Percentiles rank a stretch among this genome's conserved stretches.
Evolutionary conservation across 1,284 basidiomycete species (phyloP).

Genomic region (Trichosporon sp.): DNA sequence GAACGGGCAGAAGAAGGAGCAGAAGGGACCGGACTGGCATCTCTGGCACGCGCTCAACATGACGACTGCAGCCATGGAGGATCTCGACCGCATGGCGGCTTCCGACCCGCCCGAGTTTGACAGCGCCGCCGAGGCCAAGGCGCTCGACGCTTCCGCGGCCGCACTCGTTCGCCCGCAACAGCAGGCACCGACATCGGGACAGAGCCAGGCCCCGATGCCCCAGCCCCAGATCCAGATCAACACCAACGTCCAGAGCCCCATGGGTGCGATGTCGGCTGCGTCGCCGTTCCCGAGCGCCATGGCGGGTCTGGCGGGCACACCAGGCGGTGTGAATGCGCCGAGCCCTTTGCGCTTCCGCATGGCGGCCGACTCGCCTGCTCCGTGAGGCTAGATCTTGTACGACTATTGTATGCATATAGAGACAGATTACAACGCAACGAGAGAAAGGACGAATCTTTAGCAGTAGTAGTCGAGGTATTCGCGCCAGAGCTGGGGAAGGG

Average conservation of each 20-base stretch:
- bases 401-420: conserved; percentile 19
- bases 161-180: background rate
- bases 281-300: conserved; percentile 9
- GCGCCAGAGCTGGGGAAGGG: conserved; percentile 38
- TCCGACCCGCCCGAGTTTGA: conserved; percentile 29
- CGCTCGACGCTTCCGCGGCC: conserved; percentile 25
- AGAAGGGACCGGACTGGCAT: conserved; percentile 41
- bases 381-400: background rate
- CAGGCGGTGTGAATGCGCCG: background rate
- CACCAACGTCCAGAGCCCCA: background rate
- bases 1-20: background rate
- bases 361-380: background rate
- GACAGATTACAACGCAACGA: background rate
- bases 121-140: conserved; percentile 25
- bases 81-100: conserved; percentile 35
- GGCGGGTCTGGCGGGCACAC: background rate
- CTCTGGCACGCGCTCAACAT: conserved; percentile 46
- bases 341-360: conserved; percentile 12
- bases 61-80: conserved; percentile 37
- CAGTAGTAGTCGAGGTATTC: conserved; percentile 43
- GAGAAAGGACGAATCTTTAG: background rate
- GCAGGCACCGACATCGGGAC: background rate
- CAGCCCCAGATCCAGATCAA: conserved; percentile 5
- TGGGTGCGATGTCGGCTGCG: background rate
- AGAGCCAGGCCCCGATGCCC: conserved; percentile 12